Evolutionary conservation across 345 rosid species (phyloP).

Genomic region (Eucalyptus sp.): DNA sequence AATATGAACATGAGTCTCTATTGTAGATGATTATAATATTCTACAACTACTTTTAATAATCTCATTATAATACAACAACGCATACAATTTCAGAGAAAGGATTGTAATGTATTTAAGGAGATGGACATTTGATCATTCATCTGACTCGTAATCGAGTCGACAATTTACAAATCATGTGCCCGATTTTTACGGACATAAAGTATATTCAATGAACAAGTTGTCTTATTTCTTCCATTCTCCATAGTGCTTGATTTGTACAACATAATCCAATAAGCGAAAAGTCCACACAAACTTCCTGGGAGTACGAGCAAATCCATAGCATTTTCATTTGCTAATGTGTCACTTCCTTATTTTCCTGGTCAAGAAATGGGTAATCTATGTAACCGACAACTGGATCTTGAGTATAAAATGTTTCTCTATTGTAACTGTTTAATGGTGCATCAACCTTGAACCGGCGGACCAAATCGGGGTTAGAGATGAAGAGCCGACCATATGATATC

Average conservation of each 20-base stretch:
- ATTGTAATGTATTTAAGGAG: background rate
- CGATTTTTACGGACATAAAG: background rate
- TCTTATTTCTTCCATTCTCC: background rate
- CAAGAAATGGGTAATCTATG: slow-evolving; percentile 11
- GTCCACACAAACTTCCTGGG: background rate
- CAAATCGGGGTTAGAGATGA: slow-evolving; percentile 79
- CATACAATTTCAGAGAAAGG: background rate
- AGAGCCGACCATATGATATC: slow-evolving; percentile 70
- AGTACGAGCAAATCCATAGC: background rate
- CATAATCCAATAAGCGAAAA: no score
- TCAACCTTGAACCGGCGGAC: slow-evolving; percentile 44
- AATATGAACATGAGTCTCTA: background rate
- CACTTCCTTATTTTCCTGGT: background rate
- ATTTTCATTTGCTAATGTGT: background rate
- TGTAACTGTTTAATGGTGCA: slow-evolving; percentile 48
- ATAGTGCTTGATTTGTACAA: background rate
- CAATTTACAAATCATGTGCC: background rate
- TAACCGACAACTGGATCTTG: background rate
- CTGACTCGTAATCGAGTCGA: background rate
- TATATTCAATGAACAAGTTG: background rate
- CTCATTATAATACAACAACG: background rate
- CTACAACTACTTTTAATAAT: background rate
- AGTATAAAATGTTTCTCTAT: slow-evolving; percentile 62
- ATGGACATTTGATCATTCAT: background rate
- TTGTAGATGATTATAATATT: background rate